Evolutionary conservation across 345 rosid species (phyloP).

Genomic region (Brassica juncea): DNA sequence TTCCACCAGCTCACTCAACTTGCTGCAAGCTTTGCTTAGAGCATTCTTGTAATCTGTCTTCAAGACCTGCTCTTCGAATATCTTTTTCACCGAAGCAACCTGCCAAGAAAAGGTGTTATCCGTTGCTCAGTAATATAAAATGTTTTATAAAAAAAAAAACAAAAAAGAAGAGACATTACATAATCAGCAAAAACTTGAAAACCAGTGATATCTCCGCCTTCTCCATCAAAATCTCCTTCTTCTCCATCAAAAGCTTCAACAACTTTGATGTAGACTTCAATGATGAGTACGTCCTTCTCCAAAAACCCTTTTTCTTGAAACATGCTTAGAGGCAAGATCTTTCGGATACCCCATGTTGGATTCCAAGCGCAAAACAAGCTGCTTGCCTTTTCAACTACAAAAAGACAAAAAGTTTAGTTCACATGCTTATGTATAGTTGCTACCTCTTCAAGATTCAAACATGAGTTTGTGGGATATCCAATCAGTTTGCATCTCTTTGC

Average conservation of each 20-base stretch:
- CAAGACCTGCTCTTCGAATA: constrained; percentile 15
- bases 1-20: constrained; percentile 2
- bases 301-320: constrained; percentile 4
- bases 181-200: not conserved
- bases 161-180: not conserved
- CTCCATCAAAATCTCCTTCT: not conserved
- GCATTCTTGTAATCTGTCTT: constrained; percentile 13
- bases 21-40: not conserved
- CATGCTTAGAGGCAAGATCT: constrained; percentile 7
- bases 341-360: not conserved
- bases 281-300: constrained; percentile 18
- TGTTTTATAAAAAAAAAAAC: not conserved
- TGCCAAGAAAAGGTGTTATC: not conserved
- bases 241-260: constrained; percentile 11
- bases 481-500: too few species aligned
- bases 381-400: not conserved
- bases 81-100: constrained; percentile 18
- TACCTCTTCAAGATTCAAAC: not conserved
- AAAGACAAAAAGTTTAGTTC: not conserved
- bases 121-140: not conserved
- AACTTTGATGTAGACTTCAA: constrained; percentile 16
- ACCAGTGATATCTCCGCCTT: not conserved
- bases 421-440: not conserved
- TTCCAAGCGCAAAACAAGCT: not conserved
- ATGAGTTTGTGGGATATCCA: not conserved